phyloP scores from a whole-genome alignment of 768 basidiomycete species.

The Tricholoma flavovirens region DNA sequence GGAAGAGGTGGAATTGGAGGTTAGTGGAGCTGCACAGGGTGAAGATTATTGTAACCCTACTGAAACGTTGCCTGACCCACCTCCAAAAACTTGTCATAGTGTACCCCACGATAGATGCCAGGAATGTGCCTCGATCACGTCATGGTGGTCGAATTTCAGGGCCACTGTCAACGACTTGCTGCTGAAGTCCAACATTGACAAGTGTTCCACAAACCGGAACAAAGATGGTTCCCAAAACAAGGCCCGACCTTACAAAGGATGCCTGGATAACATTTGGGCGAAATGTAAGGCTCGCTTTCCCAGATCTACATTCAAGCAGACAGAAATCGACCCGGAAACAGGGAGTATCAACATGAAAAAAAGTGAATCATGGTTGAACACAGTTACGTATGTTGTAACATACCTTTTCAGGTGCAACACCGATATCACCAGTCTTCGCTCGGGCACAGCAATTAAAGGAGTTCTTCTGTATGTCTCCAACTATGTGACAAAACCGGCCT shows the following conservation, averaged over 20 bases:
- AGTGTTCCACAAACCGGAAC: constrained; percentile 12
- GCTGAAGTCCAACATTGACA: constrained; percentile 24
- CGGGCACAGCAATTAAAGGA: constrained; percentile 23
- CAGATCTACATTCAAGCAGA: constrained; percentile 12
- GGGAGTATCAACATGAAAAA: constrained; percentile 27
- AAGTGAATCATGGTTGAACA: constrained; percentile 32
- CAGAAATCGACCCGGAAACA: constrained; percentile 20
- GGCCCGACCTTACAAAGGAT: constrained; percentile 11
- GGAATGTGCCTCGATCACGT: not conserved
- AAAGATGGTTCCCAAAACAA: constrained; percentile 8
- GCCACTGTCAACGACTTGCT: constrained; percentile 24
- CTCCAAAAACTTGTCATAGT: constrained; percentile 11
- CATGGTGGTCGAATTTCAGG: constrained; percentile 15
- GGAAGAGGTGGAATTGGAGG: not conserved
- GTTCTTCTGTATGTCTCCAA: constrained; percentile 30
- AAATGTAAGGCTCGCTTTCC: constrained; percentile 33
- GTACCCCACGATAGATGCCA: not conserved
- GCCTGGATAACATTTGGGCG: constrained; percentile 21
- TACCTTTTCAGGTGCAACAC: constrained; percentile 33
- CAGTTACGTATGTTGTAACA: constrained; percentile 18
- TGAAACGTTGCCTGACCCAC: constrained; percentile 17
- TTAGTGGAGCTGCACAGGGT: too few relatives aligned
- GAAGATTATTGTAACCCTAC: constrained; percentile 9
- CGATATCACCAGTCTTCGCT: constrained; percentile 32
- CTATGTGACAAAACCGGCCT: constrained; percentile 34